A percentile compares a stretch with the other conserved stretches of the same genome.
These are phyloP conservation scores for Nothophytophthora sp. DNA, from an alignment of 352 stramenopile species.

Conservation along the genomic window DNA sequence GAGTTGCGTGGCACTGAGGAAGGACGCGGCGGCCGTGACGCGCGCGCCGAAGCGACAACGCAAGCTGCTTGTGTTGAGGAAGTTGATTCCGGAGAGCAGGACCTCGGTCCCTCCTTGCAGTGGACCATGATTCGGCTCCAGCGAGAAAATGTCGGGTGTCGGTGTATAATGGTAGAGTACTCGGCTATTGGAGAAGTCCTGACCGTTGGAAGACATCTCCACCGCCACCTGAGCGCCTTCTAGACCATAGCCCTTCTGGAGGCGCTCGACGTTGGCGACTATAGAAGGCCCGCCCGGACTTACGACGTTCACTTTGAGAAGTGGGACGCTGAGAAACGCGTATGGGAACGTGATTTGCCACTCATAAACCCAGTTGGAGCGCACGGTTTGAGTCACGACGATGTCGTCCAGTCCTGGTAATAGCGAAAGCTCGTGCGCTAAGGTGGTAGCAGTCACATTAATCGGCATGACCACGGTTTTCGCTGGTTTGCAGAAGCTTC, in stretches of 20 bases:
- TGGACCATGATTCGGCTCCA: slow-evolving; percentile 79
- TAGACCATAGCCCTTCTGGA: slow-evolving; percentile 43
- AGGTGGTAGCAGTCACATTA: slow-evolving; percentile 42
- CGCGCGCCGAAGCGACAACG: slow-evolving; percentile 67
- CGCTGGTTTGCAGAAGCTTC: slow-evolving; percentile 45
- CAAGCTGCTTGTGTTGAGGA: slow-evolving; percentile 66
- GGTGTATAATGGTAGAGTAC: slow-evolving; percentile 70
- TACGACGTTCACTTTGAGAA: slow-evolving; percentile 33
- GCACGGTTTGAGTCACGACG: slow-evolving; percentile 31
- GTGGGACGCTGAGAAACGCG: slow-evolving; percentile 28
- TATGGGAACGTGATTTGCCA: slow-evolving; percentile 49
- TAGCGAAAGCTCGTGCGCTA: slow-evolving; percentile 54
- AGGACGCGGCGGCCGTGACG: slow-evolving; percentile 47
- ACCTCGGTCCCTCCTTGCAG: slow-evolving; percentile 83
- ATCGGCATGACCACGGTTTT: slow-evolving; percentile 40
- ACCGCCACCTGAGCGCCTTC: slow-evolving; percentile 70
- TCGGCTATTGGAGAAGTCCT: slow-evolving; percentile 65
- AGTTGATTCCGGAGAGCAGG: slow-evolving; percentile 72
- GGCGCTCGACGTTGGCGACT: slow-evolving; percentile 5
- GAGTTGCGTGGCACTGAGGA: slow-evolving; percentile 62
- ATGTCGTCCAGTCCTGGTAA: slow-evolving; percentile 66
- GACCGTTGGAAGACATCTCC: slow-evolving; percentile 88
- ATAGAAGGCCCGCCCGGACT: slow-evolving; percentile 18
- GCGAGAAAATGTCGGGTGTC: slow-evolving; percentile 48
- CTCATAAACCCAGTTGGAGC: slow-evolving; percentile 33